phyloP scores from a whole-genome alignment of 2,329 filamentous ascomycete species.

The Sordariomycetes sp. region DNA sequence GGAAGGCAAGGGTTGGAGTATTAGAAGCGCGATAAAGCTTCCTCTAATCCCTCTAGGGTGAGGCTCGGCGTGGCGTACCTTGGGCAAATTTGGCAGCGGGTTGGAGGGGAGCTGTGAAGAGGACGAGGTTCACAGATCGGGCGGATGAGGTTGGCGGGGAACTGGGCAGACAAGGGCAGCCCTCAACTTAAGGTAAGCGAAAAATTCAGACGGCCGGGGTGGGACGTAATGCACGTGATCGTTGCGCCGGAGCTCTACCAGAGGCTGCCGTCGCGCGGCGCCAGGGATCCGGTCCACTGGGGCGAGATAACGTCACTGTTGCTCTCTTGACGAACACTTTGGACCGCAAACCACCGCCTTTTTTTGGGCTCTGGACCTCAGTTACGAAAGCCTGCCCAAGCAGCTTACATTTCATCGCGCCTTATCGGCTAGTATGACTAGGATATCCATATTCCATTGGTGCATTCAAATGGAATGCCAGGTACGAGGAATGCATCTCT shows the following conservation, averaged over 20 bases:
- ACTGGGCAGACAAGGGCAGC: slow-evolving; percentile 22
- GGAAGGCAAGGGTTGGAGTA: background rate
- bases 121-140: slow-evolving; percentile 24
- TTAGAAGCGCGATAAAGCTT: background rate
- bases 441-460: too few relatives aligned
- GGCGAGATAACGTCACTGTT: slow-evolving; percentile 2
- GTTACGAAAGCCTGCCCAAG: too few relatives aligned
- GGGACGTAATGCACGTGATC: slow-evolving; percentile 10
- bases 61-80: slow-evolving; percentile 11
- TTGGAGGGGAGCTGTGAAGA: slow-evolving; percentile 20
- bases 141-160: slow-evolving; percentile 27
- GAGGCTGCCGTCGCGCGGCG: background rate
- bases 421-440: too few relatives aligned
- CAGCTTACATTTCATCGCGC: too few relatives aligned
- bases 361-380: too few relatives aligned
- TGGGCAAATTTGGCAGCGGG: slow-evolving; percentile 15
- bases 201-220: slow-evolving; percentile 30
- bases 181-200: slow-evolving; percentile 18
- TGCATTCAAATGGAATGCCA: too few relatives aligned
- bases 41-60: background rate
- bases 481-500: too few relatives aligned
- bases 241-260: background rate
- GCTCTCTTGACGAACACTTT: too few relatives aligned
- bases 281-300: background rate
- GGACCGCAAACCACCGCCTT: too few relatives aligned